These are phyloP conservation scores for Curvularia sp. DNA, from an alignment of 2,329 filamentous ascomycete genomes.

Conservation along the genomic window DNA sequence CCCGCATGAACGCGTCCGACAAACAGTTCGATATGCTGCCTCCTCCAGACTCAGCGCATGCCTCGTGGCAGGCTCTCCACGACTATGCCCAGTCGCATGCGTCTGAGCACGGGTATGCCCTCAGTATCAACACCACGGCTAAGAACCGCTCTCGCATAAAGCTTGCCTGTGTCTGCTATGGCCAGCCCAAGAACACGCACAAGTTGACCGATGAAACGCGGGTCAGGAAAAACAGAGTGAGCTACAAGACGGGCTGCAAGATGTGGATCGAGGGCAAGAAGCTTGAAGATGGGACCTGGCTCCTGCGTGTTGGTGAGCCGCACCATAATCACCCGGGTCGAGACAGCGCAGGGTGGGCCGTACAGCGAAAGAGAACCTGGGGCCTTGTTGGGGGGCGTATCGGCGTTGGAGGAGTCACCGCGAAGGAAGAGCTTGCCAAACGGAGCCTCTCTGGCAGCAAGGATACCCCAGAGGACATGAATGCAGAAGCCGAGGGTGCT, in stretches of 20 bases:
- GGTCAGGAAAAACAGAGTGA: slow-evolving; percentile 44
- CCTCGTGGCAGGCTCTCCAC: slow-evolving; percentile 42
- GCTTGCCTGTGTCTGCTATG: slow-evolving; percentile 49
- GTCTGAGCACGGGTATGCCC: slow-evolving; percentile 45
- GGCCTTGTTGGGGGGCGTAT: slow-evolving; percentile 40
- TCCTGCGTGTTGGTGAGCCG: slow-evolving; percentile 39
- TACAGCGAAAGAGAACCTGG: slow-evolving; percentile 47
- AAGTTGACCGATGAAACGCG: slow-evolving; percentile 48
- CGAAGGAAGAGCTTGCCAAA: slow-evolving; percentile 37
- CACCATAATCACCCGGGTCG: slow-evolving; percentile 44
- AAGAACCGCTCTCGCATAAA: slow-evolving; percentile 48
- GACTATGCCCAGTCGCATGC: slow-evolving; percentile 45
- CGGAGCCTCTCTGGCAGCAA: slow-evolving; percentile 7
- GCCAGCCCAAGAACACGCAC: slow-evolving; percentile 47
- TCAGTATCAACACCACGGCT: slow-evolving; percentile 48
- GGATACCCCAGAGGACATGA: slow-evolving; percentile 8
- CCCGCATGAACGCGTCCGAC: slow-evolving; percentile 22
- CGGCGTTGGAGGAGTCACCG: slow-evolving; percentile 44
- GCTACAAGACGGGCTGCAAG: slow-evolving; percentile 46
- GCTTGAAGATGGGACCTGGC: slow-evolving; percentile 41
- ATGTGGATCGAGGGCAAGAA: slow-evolving; percentile 50
- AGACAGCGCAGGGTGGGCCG: slow-evolving; percentile 40
- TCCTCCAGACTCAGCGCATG: slow-evolving; percentile 35
- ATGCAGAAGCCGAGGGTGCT: slow-evolving; percentile 12
- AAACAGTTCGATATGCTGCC: slow-evolving; percentile 42